Base-by-base conservation (phyloP, 2,329 filamentous ascomycete species). In the Hymenoscyphus albidus region DNA sequence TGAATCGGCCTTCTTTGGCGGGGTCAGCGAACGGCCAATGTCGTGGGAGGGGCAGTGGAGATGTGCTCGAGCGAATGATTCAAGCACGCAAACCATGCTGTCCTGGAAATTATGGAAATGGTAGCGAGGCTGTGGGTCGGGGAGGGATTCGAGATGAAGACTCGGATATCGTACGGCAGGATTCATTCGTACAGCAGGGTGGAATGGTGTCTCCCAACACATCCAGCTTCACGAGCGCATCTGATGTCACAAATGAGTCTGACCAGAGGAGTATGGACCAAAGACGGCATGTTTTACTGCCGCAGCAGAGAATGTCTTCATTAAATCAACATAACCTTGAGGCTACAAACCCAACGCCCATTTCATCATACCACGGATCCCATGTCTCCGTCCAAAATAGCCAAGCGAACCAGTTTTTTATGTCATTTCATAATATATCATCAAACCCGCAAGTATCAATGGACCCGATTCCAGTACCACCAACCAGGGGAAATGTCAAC, bases 401-500 rank as follows among this genome's bases (percentile, higher is more conserved):
- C 44, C n/a, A 10, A 22, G 5, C 10, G n/a, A 22, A 54, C 18
- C 48, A 54, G 13, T 54, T 54, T 27, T 1, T 10, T 13, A 44
- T n/a, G 5, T 10, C 48, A 18, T 12, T 4, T 27, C 48, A 54
- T 27, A 18, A 54, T 27, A 54, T 54, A 12, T 5, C 48, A 27
- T 18, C 18, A 54, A 27, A 54, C 13, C 48, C 22, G 13, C 3
- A 12, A 27, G 18, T 22, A 27, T 54, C 48, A 12, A 44, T 66
- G 48, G 9, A 10, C 2, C 10, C 48, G 7, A 22, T 51, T 6
- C 48, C 18, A 13, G 22, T 64, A 12, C 64, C 64, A 12, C 57
- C 63, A 16, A 58, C 7, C 32, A 64, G 40, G 44, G 5, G 57
- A 16, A 74, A 75, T 57, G 61, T 72, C 44, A 75, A 74, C 61